A percentile compares a stretch with the other conserved stretches of the same genome.
Conservation (phyloP, 352 stramenopile species). For the Pythium monospermum region DNA sequence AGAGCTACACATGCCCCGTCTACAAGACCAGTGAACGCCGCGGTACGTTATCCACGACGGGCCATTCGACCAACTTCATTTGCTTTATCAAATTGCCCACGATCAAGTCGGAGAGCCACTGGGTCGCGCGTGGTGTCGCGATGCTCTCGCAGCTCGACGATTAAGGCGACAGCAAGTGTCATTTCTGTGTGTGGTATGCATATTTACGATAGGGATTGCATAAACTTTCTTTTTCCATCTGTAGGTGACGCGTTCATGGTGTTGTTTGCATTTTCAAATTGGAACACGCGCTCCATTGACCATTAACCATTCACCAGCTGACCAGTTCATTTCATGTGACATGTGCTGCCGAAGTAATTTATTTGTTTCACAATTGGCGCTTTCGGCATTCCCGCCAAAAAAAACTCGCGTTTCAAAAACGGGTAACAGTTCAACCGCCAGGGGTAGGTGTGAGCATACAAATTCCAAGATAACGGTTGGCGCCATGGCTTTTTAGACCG, state of each 20-base stretch:
- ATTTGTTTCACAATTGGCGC: too few species aligned
- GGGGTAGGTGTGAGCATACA: conserved; percentile 21
- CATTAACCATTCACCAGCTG: too few species aligned
- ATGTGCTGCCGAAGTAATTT: neutral
- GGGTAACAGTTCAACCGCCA: conserved; percentile 11
- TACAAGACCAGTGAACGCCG: conserved; percentile 93
- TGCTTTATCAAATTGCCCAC: conserved; percentile 90
- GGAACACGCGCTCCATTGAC: too few species aligned
- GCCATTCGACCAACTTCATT: conserved; percentile 95
- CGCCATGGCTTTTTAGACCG: conserved; percentile 3
- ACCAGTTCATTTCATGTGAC: neutral
- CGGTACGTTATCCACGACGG: conserved; percentile 89
- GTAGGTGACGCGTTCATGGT: too few species aligned
- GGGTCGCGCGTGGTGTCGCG: conserved; percentile 90
- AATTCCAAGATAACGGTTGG: conserved; percentile 16
- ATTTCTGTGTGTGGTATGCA: too few species aligned
- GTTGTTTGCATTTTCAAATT: too few species aligned
- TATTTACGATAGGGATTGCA: too few species aligned
- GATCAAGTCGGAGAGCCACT: conserved; percentile 78
- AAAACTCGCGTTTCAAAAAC: conserved; percentile 18
- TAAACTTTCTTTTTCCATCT: too few species aligned
- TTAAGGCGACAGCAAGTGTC: conserved; percentile 29
- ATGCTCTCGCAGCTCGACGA: conserved; percentile 91
- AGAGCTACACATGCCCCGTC: conserved; percentile 89
- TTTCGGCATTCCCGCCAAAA: conserved; percentile 30